These are phyloP conservation scores for Barnettozyma botsteinii DNA, from an alignment of 805 yeast genomes.

Conservation along the genomic window DNA sequence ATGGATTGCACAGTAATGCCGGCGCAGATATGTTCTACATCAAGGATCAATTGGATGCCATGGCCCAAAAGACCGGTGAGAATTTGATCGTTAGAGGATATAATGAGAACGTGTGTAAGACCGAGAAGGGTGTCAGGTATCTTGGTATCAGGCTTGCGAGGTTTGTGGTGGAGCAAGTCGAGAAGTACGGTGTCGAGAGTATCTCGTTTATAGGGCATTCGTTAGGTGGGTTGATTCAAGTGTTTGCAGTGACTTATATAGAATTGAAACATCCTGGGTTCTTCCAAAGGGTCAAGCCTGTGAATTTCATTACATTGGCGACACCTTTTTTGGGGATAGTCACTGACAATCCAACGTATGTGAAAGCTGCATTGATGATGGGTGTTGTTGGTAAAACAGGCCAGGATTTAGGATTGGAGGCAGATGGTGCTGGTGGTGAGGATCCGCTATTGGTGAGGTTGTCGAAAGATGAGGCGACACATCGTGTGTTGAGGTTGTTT, in stretches of 20 bases:
- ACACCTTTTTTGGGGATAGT: slow-evolving; percentile 73
- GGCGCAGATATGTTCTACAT: slow-evolving; percentile 70
- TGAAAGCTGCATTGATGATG: slow-evolving; percentile 59
- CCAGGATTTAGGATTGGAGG: slow-evolving; percentile 61
- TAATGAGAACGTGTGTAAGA: slow-evolving; percentile 66
- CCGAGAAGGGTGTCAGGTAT: slow-evolving; percentile 73
- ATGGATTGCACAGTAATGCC: slow-evolving; percentile 74
- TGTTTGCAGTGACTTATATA: slow-evolving; percentile 71
- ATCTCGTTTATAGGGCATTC: slow-evolving; percentile 79
- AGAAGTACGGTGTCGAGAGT: slow-evolving; percentile 37
- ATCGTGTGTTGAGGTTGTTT: slow-evolving; percentile 49
- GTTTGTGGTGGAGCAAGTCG: slow-evolving; percentile 45
- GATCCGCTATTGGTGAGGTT: slow-evolving; percentile 53
- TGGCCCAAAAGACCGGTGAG: slow-evolving; percentile 36
- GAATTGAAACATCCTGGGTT: slow-evolving; percentile 64
- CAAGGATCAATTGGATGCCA: slow-evolving; percentile 58
- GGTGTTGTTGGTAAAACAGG: slow-evolving; percentile 82
- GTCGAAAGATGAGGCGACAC: slow-evolving; percentile 61
- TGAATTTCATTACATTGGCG: slow-evolving; percentile 67
- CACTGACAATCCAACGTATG: slow-evolving; percentile 71
- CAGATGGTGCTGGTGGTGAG: slow-evolving; percentile 35
- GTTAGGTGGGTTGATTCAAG: slow-evolving; percentile 71
- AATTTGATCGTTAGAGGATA: slow-evolving; percentile 62
- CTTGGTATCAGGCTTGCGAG: slow-evolving; percentile 70
- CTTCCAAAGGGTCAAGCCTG: slow-evolving; percentile 52